A percentile compares a stretch with the other conserved stretches of the same genome.
These are phyloP conservation scores for Dryadomyces quercus-mongolicae DNA, from an alignment of 2,329 filamentous ascomycete genomes.

Conservation along the genomic window DNA sequence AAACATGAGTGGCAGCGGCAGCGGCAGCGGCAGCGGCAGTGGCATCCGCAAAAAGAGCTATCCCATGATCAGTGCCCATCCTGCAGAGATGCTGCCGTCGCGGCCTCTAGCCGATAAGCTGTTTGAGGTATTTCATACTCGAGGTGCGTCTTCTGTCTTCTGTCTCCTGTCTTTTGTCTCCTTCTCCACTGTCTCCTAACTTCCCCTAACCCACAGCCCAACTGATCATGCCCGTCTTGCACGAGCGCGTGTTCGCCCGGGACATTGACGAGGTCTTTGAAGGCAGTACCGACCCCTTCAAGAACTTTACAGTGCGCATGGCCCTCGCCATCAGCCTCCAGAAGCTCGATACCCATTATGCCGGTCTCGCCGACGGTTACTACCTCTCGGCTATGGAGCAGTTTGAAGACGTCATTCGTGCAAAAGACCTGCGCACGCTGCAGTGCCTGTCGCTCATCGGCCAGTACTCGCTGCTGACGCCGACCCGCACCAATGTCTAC, in stretches of 20 bases:
- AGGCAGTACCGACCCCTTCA: slow-evolving; percentile 64
- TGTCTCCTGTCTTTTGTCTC: background rate
- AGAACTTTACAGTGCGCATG: slow-evolving; percentile 82
- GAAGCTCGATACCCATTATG: slow-evolving; percentile 78
- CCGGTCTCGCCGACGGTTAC: slow-evolving; percentile 89
- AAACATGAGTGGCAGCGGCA: slow-evolving; percentile 19
- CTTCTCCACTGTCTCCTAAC: background rate
- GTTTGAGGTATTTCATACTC: slow-evolving; percentile 74
- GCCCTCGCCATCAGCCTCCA: slow-evolving; percentile 92
- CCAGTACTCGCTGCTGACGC: slow-evolving; percentile 85
- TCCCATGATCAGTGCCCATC: slow-evolving; percentile 75
- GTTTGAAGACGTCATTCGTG: slow-evolving; percentile 69
- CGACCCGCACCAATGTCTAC: slow-evolving; percentile 84
- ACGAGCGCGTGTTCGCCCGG: slow-evolving; percentile 65
- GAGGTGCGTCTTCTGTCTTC: slow-evolving; percentile 40
- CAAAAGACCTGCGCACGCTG: slow-evolving; percentile 84
- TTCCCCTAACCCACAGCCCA: slow-evolving; percentile 46
- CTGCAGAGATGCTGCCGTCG: slow-evolving; percentile 64
- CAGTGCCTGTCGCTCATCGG: slow-evolving; percentile 82
- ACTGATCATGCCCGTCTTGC: slow-evolving; percentile 74
- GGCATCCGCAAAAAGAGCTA: slow-evolving; percentile 67
- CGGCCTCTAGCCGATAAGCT: slow-evolving; percentile 64
- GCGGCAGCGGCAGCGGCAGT: background rate
- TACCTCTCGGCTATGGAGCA: slow-evolving; percentile 80
- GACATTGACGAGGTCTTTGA: slow-evolving; percentile 74